Conservation (phyloP, 345 rosid genomes). For the Hypericum androsaemum region DNA sequence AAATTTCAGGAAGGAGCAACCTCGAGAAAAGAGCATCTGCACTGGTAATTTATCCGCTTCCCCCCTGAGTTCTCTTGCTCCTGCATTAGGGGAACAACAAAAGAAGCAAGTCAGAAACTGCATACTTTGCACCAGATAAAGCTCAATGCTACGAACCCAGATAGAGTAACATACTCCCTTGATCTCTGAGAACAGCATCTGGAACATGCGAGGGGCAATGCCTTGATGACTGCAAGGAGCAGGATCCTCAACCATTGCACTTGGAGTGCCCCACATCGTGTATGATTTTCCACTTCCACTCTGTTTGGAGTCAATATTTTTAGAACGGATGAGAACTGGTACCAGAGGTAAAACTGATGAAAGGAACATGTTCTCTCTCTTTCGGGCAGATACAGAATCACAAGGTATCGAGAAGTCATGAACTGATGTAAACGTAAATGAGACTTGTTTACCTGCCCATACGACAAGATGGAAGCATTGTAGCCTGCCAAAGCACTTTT, state of each 20-base stretch:
- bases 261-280: constrained; percentile 96
- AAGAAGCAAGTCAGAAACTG: constrained; percentile 9
- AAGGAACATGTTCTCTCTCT: too few relatives aligned
- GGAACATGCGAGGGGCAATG: constrained; percentile 80
- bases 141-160: background rate
- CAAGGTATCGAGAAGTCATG: background rate
- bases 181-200: constrained; percentile 70
- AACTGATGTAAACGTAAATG: background rate
- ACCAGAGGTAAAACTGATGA: too few relatives aligned
- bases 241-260: constrained; percentile 85
- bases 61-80: constrained; percentile 58
- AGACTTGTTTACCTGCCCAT: constrained; percentile 68
- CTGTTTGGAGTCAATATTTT: constrained; percentile 26
- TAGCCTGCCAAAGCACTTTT: constrained; percentile 74
- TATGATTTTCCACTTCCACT: constrained; percentile 96
- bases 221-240: constrained; percentile 72
- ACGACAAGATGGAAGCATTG: constrained; percentile 70
- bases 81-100: constrained; percentile 26
- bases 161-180: constrained; percentile 40
- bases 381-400: too few relatives aligned
- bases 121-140: background rate
- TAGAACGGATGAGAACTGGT: background rate
- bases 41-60: constrained; percentile 74
- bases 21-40: constrained; percentile 98
- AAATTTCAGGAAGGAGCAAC: constrained; percentile 17